Conservation (phyloP, 2,329 filamentous ascomycete species). For the Verticillium albo-atrum region DNA sequence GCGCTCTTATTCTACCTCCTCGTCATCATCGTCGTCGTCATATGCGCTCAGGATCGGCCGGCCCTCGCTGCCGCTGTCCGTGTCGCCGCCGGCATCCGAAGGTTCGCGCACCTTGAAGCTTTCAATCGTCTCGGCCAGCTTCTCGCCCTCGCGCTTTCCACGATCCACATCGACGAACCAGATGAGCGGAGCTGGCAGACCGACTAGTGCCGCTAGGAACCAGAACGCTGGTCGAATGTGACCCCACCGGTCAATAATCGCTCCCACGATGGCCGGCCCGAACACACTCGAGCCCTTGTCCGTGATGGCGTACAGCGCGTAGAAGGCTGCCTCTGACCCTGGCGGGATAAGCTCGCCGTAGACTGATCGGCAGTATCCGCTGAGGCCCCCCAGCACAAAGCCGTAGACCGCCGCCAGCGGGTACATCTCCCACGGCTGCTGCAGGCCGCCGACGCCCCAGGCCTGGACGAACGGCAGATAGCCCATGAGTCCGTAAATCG, state of each 20-base stretch:
- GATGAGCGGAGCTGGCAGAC: slow-evolving; percentile 78
- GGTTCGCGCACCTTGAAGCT: slow-evolving; percentile 31
- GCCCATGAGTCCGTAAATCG: slow-evolving; percentile 82
- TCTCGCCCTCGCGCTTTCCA: slow-evolving; percentile 64
- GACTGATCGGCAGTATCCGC: slow-evolving; percentile 85
- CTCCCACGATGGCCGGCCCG: slow-evolving; percentile 87
- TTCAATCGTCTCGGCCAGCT: slow-evolving; percentile 57
- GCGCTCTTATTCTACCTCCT: background rate
- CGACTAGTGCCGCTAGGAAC: slow-evolving; percentile 83
- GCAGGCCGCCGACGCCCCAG: slow-evolving; percentile 77
- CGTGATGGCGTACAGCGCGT: slow-evolving; percentile 93
- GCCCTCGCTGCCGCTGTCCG: slow-evolving; percentile 24
- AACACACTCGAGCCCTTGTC: slow-evolving; percentile 95
- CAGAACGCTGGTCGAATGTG: slow-evolving; percentile 85
- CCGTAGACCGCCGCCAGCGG: slow-evolving; percentile 87
- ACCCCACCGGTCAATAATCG: slow-evolving; percentile 80
- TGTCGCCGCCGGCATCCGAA: slow-evolving; percentile 11
- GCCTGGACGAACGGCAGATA: slow-evolving; percentile 75
- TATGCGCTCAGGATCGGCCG: slow-evolving; percentile 29
- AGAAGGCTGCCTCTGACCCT: slow-evolving; percentile 93
- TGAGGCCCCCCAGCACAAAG: slow-evolving; percentile 87
- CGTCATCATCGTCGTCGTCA: slow-evolving; percentile 24
- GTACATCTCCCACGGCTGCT: slow-evolving; percentile 96
- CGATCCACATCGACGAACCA: slow-evolving; percentile 80
- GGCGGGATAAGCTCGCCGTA: slow-evolving; percentile 93